Base-by-base conservation (phyloP, 768 basidiomycete genomes). In the Boletus barrowsii region DNA sequence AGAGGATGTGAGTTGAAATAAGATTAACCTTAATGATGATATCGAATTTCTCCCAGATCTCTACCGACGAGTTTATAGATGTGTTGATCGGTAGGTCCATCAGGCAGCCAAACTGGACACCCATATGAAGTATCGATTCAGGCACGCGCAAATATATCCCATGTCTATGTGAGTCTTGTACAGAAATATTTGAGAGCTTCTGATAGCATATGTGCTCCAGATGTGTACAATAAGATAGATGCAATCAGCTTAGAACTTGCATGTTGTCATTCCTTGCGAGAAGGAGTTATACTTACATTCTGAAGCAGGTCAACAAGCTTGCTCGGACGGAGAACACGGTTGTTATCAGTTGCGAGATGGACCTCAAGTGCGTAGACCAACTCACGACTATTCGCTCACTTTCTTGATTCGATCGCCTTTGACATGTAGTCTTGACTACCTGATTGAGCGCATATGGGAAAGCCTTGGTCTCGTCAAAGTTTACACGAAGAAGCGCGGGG, bases 401-500 rank as follows among this genome's bases (percentile, higher is more conserved):
- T 40, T 18, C 22, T 49, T 44, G 46, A 57, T n/a, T 49, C 58
- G 8, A 54, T 33, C 43, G 13, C 29, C 49, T 58, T 51, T 51
- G 1, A 49, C 10, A 5, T 6, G 7, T 47, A 90, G 89, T 68
- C 72, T 91, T 50, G 79, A 83, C 64, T 83, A 89, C 64, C 77
- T 91, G 36, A 81, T 90, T 51, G 87, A 87, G 57, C 80, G 83
- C 20, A 84, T 90, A 56, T 91, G 87, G 88, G 86, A 85, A 29
- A 83, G 88, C 54, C 79, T 93, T n/a, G 75, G 79, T 49, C 79
- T 92, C 8, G 88, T 88, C 51, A 95, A 94, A 66, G 84, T 99
- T 42, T 99, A 98, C 72, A 99, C 97, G 3, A 99, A 99, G 74
- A 95, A 95, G 69, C 81, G 97, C 42, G 97, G 96, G n/a, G 90